These are phyloP conservation scores for Trichophyton verrucosum DNA, from an alignment of 2,329 filamentous ascomycete genomes.

Conservation along the genomic window DNA sequence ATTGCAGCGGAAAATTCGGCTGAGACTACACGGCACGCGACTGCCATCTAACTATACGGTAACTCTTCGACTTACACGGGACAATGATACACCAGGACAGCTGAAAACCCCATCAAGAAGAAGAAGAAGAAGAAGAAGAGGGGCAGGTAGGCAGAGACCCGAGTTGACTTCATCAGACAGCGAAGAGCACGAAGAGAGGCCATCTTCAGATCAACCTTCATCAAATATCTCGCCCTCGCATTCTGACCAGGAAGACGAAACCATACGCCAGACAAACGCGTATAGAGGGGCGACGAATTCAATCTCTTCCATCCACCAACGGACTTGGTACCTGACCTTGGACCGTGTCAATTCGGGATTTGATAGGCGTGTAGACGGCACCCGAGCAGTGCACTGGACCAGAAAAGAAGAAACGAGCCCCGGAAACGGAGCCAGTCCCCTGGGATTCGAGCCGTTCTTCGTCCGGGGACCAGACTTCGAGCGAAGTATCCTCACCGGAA, in stretches of 20 bases:
- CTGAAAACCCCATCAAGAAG: constrained; percentile 10
- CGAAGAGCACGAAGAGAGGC: neutral
- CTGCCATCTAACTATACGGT: constrained; percentile 45
- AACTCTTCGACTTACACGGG: constrained; percentile 40
- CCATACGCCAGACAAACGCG: constrained; percentile 49
- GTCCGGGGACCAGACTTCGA: constrained; percentile 50
- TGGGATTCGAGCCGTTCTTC: constrained; percentile 46
- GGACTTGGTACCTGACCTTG: constrained; percentile 53
- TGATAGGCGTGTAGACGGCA: constrained; percentile 10
- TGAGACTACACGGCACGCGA: constrained; percentile 43
- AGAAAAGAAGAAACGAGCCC: constrained; percentile 22
- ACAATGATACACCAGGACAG: constrained; percentile 29
- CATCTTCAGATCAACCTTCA: constrained; percentile 5
- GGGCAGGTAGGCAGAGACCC: too few relatives aligned
- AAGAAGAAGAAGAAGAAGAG: too few relatives aligned
- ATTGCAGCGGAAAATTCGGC: constrained; percentile 44
- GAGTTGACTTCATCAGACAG: neutral
- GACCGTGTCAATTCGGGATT: constrained; percentile 51
- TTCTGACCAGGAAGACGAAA: constrained; percentile 34
- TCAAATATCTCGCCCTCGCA: constrained; percentile 6
- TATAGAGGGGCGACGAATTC: constrained; percentile 54
- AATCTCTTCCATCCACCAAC: constrained; percentile 55
- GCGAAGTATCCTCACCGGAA: constrained; percentile 54
- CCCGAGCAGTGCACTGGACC: constrained; percentile 5
- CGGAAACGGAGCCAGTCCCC: constrained; percentile 9